Evolutionary conservation across 805 yeast genomes (phyloP).

Genomic region (Wickerhamomyces bovis): DNA sequence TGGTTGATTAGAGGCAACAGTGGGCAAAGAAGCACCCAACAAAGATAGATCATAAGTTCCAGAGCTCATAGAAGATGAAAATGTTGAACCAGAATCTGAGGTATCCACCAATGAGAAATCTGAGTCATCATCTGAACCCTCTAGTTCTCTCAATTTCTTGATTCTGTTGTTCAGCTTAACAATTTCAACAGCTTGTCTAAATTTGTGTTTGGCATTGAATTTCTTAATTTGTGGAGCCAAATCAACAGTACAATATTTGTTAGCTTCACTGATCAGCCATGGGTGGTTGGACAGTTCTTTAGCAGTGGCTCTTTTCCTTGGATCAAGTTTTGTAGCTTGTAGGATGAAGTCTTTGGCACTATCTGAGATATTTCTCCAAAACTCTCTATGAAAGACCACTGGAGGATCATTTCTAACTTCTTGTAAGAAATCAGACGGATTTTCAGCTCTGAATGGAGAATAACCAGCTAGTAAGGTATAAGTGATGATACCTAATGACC

Average conservation of each 20-base stretch:
- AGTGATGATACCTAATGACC: slow-evolving; percentile 93
- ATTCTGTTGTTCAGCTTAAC: slow-evolving; percentile 79
- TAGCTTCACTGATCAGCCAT: slow-evolving; percentile 59
- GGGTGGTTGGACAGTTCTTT: slow-evolving; percentile 57
- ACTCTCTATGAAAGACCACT: slow-evolving; percentile 83
- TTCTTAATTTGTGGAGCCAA: slow-evolving; percentile 75
- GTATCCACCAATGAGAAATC: slow-evolving; percentile 26
- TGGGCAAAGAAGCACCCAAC: slow-evolving; percentile 15
- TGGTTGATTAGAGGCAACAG: slow-evolving; percentile 2
- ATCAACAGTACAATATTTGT: slow-evolving; percentile 45
- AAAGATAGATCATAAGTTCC: slow-evolving; percentile 18
- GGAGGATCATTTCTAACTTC: slow-evolving; percentile 67
- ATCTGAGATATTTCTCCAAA: slow-evolving; percentile 76
- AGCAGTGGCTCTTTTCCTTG: slow-evolving; percentile 64
- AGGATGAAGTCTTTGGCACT: slow-evolving; percentile 79
- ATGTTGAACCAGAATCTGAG: slow-evolving; percentile 1
- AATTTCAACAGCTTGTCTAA: slow-evolving; percentile 80
- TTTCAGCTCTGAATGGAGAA: slow-evolving; percentile 85
- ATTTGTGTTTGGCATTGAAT: slow-evolving; percentile 77
- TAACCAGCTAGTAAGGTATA: slow-evolving; percentile 89
- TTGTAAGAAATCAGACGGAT: slow-evolving; percentile 68
- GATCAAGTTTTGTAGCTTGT: slow-evolving; percentile 62
- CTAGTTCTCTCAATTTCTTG: slow-evolving; percentile 53
- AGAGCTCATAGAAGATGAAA: slow-evolving; percentile 4
- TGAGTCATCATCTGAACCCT: slow-evolving; percentile 14